phyloP scores from a whole-genome alignment of 83 land plant species.

The Picea mariana region DNA sequence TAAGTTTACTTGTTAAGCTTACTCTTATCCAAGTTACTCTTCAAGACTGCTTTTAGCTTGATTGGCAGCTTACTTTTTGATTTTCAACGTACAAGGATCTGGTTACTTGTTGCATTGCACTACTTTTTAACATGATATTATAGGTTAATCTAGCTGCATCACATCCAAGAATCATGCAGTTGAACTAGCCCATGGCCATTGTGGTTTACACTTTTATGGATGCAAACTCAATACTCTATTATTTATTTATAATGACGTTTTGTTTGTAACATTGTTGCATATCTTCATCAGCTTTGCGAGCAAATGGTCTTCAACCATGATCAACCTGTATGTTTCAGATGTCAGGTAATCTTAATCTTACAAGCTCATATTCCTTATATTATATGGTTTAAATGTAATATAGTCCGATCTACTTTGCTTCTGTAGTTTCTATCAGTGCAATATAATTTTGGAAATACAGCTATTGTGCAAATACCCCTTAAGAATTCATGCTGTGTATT shows the following conservation, averaged over 20 bases:
- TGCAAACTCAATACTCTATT: too few relatives aligned
- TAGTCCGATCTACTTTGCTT: background rate
- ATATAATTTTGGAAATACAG: background rate
- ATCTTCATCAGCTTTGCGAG: conserved; percentile 49
- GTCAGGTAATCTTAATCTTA: conserved; percentile 42
- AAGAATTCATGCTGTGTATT: background rate
- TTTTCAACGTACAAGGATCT: background rate
- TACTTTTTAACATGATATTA: background rate
- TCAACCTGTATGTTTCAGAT: conserved; percentile 57
- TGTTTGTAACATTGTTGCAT: too few relatives aligned
- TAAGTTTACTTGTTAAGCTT: conserved; percentile 12
- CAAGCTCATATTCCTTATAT: background rate
- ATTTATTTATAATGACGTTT: too few relatives aligned
- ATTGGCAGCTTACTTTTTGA: background rate
- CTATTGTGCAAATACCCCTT: background rate
- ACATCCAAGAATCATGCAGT: background rate
- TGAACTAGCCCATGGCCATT: background rate
- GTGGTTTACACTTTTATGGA: too few relatives aligned
- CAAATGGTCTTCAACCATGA: conserved; percentile 79
- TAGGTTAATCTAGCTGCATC: background rate
- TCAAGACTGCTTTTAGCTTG: background rate
- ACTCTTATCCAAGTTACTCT: background rate
- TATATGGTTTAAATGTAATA: background rate
- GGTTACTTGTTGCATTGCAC: background rate
- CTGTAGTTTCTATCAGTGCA: background rate